phyloP scores from a whole-genome alignment of 768 basidiomycete genomes.

The Exsudoporus frostii region DNA sequence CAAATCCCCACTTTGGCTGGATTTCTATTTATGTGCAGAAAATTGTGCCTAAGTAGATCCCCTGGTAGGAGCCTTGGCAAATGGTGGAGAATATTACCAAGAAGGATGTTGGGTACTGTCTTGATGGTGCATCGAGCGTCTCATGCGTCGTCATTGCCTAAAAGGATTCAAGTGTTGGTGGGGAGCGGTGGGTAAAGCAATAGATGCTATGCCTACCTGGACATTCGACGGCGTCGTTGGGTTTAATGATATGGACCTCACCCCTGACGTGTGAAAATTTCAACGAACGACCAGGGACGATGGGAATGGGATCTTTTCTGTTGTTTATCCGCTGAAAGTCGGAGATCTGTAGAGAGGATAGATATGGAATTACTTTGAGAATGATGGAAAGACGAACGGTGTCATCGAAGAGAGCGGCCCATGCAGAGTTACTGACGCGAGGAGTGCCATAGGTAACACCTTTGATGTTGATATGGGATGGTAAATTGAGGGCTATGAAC shows the following conservation, averaged over 20 bases:
- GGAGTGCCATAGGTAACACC: constrained; percentile 33
- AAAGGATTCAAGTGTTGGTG: background rate
- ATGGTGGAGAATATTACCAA: constrained; percentile 51
- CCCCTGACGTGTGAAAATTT: constrained; percentile 43
- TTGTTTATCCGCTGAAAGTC: constrained; percentile 31
- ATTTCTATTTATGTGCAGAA: constrained; percentile 29
- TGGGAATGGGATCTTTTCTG: constrained; percentile 49
- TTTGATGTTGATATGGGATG: constrained; percentile 32
- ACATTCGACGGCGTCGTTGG: constrained; percentile 38
- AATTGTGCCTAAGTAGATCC: constrained; percentile 53
- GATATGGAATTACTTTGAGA: background rate
- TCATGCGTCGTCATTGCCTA: constrained; percentile 54
- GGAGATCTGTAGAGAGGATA: constrained; percentile 10
- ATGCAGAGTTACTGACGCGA: constrained; percentile 28
- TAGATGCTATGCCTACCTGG: constrained; percentile 29
- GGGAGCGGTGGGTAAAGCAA: background rate
- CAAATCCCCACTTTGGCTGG: background rate
- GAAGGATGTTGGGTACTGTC: constrained; percentile 52
- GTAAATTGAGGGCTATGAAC: constrained; percentile 47
- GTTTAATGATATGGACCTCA: constrained; percentile 43
- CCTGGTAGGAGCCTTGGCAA: constrained; percentile 55
- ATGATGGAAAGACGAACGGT: constrained; percentile 12
- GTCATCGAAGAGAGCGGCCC: constrained; percentile 28
- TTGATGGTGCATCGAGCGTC: constrained; percentile 52
- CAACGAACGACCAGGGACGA: constrained; percentile 49